Conservation (phyloP, 345 rosid genomes). For the Rhodamnia argentea region DNA sequence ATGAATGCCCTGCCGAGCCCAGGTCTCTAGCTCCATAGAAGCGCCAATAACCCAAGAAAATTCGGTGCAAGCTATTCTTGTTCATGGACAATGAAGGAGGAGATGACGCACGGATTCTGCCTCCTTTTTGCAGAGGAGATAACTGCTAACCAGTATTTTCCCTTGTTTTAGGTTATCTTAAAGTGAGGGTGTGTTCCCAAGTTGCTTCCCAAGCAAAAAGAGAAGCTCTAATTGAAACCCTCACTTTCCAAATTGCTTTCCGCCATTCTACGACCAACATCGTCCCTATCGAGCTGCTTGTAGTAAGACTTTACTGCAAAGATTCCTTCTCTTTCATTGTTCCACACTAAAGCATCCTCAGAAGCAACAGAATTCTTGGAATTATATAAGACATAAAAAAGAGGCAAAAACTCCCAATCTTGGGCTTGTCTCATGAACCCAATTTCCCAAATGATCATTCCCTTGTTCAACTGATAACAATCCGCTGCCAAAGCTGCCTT, state of each 20-base stretch:
- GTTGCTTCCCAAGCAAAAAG: background rate
- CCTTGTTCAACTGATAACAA: background rate
- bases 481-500: background rate
- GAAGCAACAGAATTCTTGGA: background rate
- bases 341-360: background rate
- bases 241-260: background rate
- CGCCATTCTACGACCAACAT: accelerated
- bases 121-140: background rate
- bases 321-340: background rate
- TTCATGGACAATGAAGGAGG: background rate
- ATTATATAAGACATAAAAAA: background rate
- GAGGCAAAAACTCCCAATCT: background rate
- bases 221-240: background rate
- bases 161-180: background rate
- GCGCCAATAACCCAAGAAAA: background rate
- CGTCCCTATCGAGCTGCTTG: background rate
- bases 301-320: background rate
- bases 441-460: background rate
- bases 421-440: background rate
- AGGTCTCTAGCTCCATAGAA: background rate
- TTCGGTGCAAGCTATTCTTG: background rate
- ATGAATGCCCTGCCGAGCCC: background rate
- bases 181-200: background rate
- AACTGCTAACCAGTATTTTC: background rate
- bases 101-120: background rate